Evolutionary conservation across 2,329 filamentous ascomycete genomes (phyloP).

Genomic region (Neoarthrinium moseri): DNA sequence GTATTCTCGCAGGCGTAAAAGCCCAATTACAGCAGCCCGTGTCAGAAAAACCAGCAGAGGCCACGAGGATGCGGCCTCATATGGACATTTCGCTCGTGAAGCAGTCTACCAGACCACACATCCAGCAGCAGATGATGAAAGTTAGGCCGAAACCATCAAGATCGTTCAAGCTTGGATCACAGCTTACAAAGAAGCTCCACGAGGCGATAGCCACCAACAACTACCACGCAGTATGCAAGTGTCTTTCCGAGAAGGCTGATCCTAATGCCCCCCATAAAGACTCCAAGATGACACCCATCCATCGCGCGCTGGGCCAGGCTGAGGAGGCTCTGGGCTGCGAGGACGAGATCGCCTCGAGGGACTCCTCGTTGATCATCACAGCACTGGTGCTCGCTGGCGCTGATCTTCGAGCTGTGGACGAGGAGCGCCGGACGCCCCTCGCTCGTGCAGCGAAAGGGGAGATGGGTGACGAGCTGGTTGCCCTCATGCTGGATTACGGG

Average conservation of each 20-base stretch:
- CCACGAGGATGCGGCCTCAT: constrained; percentile 15
- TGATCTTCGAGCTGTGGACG: constrained; percentile 13
- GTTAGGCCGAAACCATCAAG: constrained; percentile 13
- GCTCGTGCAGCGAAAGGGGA: constrained; percentile 19
- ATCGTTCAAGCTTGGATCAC: constrained; percentile 10
- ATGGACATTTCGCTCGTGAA: constrained; percentile 16
- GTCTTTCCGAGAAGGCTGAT: constrained; percentile 16
- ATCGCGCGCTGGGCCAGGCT: constrained; percentile 15
- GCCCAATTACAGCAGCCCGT: constrained; percentile 15
- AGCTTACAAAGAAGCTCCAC: constrained; percentile 16
- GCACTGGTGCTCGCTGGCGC: constrained; percentile 18
- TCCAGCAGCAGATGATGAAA: constrained; percentile 16
- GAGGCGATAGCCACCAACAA: constrained; percentile 16
- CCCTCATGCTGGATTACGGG: constrained; percentile 21
- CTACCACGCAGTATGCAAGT: constrained; percentile 16
- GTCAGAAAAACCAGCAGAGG: constrained; percentile 9
- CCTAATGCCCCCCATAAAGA: constrained; percentile 15
- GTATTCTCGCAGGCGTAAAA: constrained; percentile 14
- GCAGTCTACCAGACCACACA: constrained; percentile 10
- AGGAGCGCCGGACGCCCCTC: constrained; percentile 17
- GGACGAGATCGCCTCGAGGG: constrained; percentile 13
- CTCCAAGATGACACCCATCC: constrained; percentile 15
- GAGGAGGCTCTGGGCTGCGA: constrained; percentile 15
- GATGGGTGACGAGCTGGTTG: constrained; percentile 18
- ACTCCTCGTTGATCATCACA: constrained; percentile 16